phyloP scores from a whole-genome alignment of 306 rosid species.

The Herpetospermum pedunculosum region DNA sequence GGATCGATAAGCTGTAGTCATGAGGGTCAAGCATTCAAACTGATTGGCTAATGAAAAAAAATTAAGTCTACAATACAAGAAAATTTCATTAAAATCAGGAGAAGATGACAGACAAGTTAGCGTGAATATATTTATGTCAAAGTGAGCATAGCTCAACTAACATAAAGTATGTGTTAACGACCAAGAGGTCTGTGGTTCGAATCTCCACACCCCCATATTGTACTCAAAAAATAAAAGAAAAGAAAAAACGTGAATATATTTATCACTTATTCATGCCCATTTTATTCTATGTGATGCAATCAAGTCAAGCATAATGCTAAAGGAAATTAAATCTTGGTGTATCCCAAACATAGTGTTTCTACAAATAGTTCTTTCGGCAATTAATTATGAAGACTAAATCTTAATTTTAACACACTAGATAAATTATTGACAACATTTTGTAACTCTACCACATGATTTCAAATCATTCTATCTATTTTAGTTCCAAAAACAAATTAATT shows the following conservation, averaged over 20 bases:
- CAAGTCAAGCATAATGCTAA: not conserved
- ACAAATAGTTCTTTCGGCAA: not conserved
- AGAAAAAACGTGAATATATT: no score
- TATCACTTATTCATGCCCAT: not conserved
- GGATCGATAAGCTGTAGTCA: no score
- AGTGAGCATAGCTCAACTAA: no score
- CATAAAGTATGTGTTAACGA: no score
- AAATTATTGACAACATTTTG: not conserved
- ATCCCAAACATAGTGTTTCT: not conserved
- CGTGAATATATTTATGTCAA: no score
- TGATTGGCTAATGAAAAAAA: not conserved
- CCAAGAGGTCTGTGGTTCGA: no score
- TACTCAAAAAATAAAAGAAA: no score
- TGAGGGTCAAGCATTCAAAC: no score
- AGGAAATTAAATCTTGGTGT: not conserved
- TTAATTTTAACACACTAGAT: not conserved
- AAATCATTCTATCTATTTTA: not conserved
- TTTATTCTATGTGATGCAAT: not conserved
- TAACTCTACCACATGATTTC: not conserved
- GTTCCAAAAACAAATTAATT: not conserved
- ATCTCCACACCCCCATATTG: no score
- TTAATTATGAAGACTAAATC: not conserved
- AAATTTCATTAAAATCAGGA: not conserved
- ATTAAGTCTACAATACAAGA: not conserved
- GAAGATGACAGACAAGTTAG: not conserved